phyloP scores from a whole-genome alignment of 2,329 filamentous ascomycete genomes.

The Cadophora luteo-olivacea region DNA sequence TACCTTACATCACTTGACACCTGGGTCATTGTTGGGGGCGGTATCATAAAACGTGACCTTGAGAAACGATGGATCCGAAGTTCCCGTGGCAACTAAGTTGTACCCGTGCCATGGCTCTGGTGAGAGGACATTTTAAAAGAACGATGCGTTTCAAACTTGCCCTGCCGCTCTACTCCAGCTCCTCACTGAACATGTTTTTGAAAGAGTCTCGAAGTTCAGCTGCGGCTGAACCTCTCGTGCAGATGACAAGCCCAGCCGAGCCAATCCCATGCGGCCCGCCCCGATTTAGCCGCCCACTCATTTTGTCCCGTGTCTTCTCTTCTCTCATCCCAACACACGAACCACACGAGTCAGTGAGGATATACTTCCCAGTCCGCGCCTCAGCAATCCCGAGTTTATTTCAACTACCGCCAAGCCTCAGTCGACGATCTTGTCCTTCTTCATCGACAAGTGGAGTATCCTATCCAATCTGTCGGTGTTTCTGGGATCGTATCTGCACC shows the following conservation, averaged over 20 bases:
- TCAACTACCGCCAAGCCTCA: conserved; percentile 7
- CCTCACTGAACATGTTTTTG: no score
- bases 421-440: conserved; percentile 1
- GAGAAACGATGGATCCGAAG: no score
- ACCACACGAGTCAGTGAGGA: conserved; percentile 10
- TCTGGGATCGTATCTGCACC: background rate
- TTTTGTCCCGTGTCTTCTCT: background rate
- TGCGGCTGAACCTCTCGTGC: background rate
- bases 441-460: background rate
- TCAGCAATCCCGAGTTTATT: background rate
- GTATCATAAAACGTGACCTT: background rate
- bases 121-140: no score
- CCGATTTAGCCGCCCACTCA: background rate
- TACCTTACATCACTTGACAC: background rate
- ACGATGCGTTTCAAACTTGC: no score
- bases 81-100: no score
- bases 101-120: no score
- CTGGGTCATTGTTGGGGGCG: background rate
- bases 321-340: background rate
- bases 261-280: background rate
- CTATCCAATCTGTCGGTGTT: background rate
- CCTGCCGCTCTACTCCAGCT: background rate
- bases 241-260: background rate
- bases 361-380: background rate
- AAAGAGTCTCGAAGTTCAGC: background rate